Conservation (phyloP, 495 filamentous ascomycete species). For the Penicillium silybi region DNA sequence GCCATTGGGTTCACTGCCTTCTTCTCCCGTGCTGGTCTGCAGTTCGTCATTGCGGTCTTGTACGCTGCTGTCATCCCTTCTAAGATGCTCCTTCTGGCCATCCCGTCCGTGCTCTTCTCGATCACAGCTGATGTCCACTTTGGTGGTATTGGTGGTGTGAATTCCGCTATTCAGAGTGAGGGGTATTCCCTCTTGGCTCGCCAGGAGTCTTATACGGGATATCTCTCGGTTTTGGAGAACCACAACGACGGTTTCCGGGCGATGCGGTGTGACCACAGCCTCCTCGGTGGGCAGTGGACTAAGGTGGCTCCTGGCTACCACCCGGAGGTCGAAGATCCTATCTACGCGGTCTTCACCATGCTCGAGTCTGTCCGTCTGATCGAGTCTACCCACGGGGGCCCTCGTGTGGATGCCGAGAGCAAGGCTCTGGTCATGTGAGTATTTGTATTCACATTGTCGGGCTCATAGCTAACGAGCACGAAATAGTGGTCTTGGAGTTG, state of each 20-base stretch:
- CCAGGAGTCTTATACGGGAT: slow-evolving; percentile 81
- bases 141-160: slow-evolving; percentile 52
- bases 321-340: slow-evolving; percentile 67
- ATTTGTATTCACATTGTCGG: not conserved
- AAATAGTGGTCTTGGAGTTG: slow-evolving; percentile 80
- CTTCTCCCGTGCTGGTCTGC: slow-evolving; percentile 67
- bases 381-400: slow-evolving; percentile 45
- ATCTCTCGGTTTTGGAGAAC: slow-evolving; percentile 84
- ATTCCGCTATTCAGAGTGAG: slow-evolving; percentile 53
- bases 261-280: slow-evolving; percentile 88
- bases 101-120: slow-evolving; percentile 70
- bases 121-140: slow-evolving; percentile 69
- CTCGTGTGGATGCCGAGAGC: slow-evolving; percentile 57
- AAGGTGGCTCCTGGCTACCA: slow-evolving; percentile 27
- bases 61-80: slow-evolving; percentile 67
- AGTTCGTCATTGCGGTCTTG: slow-evolving; percentile 57
- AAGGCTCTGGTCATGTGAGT: slow-evolving; percentile 78
- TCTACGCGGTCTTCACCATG: slow-evolving; percentile 90
- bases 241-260: slow-evolving; percentile 66
- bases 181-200: slow-evolving; percentile 65
- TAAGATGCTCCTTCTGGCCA: slow-evolving; percentile 55
- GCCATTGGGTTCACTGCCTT: slow-evolving; percentile 58
- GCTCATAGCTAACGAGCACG: slow-evolving; percentile 1
- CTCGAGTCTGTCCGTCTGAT: slow-evolving; percentile 86
- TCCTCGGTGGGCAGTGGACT: slow-evolving; percentile 91